These are phyloP conservation scores for Quercus phellos DNA, from an alignment of 331 rosid species.

Conservation along the genomic window DNA sequence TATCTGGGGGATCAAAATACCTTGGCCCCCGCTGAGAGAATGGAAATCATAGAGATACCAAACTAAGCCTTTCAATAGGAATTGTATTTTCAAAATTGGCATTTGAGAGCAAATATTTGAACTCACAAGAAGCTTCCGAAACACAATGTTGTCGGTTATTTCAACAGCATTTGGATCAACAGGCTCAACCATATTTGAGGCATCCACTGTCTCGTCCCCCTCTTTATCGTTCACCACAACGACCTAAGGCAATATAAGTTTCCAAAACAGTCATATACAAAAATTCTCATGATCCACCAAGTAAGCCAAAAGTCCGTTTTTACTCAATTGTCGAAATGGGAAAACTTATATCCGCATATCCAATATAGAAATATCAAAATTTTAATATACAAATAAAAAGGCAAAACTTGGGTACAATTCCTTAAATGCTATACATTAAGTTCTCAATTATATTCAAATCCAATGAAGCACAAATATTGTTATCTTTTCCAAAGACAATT, in stretches of 20 bases:
- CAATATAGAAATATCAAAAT: neutral
- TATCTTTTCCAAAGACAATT: no score
- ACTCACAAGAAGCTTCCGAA: conserved; percentile 91
- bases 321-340: neutral
- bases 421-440: no score
- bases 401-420: no score
- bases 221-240: conserved; percentile 28
- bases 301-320: neutral
- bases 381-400: no score
- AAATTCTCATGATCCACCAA: neutral
- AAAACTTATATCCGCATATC: neutral
- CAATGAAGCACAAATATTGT: no score
- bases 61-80: conserved; percentile 34
- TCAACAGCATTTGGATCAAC: conserved; percentile 35
- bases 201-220: conserved; percentile 8
- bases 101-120: conserved; percentile 34
- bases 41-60: conserved; percentile 38
- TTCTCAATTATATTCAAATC: no score
- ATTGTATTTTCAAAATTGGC: conserved; percentile 31
- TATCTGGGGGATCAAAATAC: conserved; percentile 89
- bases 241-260: conserved; percentile 29
- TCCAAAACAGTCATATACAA: neutral
- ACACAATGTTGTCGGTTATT: conserved; percentile 48
- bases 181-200: conserved; percentile 22
- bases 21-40: conserved; percentile 90